These are phyloP conservation scores for Cryptococcus depauperatus DNA, from an alignment of 1,284 basidiomycete species.

Conservation along the genomic window DNA sequence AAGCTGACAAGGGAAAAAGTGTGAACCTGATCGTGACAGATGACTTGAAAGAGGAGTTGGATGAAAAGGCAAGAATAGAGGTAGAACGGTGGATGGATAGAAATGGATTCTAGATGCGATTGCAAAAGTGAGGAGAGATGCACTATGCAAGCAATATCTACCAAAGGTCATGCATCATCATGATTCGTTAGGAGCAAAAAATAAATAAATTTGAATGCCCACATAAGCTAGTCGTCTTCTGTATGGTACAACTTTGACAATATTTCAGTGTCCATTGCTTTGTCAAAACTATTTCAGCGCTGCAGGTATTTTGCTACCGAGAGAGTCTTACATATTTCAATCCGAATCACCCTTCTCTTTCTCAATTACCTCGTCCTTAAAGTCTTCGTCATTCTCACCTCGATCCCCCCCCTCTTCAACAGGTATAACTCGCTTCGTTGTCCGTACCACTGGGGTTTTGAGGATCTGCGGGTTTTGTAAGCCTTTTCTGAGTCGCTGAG, in stretches of 20 bases:
- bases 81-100: conserved; percentile 46
- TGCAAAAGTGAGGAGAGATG: too few relatives aligned
- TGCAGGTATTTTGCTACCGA: not conserved
- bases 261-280: too few relatives aligned
- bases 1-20: conserved; percentile 26
- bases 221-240: too few relatives aligned
- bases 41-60: conserved; percentile 29
- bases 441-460: conserved; percentile 39
- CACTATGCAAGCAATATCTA: too few relatives aligned
- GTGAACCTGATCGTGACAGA: conserved; percentile 26
- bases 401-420: conserved; percentile 16
- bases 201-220: too few relatives aligned
- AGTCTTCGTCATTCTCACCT: conserved; percentile 1
- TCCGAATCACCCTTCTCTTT: not conserved
- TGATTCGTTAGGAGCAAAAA: too few relatives aligned
- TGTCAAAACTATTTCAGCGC: too few relatives aligned
- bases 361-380: conserved; percentile 2
- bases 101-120: conserved; percentile 40
- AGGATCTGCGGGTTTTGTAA: conserved; percentile 30
- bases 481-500: conserved; percentile 1
- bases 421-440: conserved; percentile 25
- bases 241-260: too few relatives aligned
- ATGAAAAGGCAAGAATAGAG: conserved; percentile 30
- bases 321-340: not conserved
- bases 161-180: too few relatives aligned